phyloP scores from a whole-genome alignment of 2,329 filamentous ascomycete genomes.

The Venturiaceae sp. region DNA sequence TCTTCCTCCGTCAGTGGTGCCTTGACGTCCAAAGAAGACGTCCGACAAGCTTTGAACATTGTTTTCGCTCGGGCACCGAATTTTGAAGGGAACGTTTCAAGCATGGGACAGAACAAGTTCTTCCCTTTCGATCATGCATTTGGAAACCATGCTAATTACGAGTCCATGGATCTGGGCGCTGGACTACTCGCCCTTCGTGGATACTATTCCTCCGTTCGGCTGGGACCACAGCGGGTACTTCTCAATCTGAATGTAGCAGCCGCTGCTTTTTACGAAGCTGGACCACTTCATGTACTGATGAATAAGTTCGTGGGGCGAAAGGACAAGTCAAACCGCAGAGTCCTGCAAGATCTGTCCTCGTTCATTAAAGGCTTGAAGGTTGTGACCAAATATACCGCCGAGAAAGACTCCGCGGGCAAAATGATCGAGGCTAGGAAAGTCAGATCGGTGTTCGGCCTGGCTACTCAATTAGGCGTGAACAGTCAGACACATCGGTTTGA shows the following conservation, averaged over 20 bases:
- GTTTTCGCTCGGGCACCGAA: conserved; percentile 41
- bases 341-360: neutral
- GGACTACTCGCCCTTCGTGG: conserved; percentile 50
- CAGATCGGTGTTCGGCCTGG: neutral
- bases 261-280: conserved; percentile 45
- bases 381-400: neutral
- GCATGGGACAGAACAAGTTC: conserved; percentile 25
- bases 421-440: neutral
- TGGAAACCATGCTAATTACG: conserved; percentile 11
- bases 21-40: conserved; percentile 37
- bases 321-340: neutral
- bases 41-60: conserved; percentile 50
- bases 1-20: conserved; percentile 23
- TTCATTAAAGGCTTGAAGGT: conserved; percentile 6
- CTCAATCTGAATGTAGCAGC: conserved; percentile 55
- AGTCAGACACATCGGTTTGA: neutral
- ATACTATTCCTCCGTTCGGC: conserved; percentile 52
- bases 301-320: neutral
- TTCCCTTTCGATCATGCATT: conserved; percentile 30
- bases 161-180: conserved; percentile 32
- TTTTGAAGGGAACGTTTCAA: conserved; percentile 27
- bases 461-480: neutral
- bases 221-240: conserved; percentile 46
- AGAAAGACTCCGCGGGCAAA: neutral
- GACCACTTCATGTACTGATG: conserved; percentile 26